phyloP scores from a whole-genome alignment of 208 protist genomes.

The Leishmania aethiopica region DNA sequence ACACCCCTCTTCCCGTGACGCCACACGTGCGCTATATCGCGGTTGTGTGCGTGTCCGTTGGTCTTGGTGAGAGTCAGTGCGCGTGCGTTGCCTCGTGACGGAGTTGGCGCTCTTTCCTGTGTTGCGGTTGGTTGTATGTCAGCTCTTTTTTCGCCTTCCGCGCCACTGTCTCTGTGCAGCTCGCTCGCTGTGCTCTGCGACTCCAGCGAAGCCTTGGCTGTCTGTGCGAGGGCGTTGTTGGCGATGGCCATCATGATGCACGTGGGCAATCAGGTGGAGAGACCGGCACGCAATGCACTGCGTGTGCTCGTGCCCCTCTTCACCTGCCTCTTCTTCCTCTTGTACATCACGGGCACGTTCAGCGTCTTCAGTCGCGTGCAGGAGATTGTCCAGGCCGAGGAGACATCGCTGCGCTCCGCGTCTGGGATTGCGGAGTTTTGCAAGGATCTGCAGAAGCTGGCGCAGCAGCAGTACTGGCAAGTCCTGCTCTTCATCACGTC shows the following conservation, averaged over 20 bases:
- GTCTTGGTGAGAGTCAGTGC: background rate
- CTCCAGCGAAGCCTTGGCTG: background rate
- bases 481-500: conserved; percentile 50
- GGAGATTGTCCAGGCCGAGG: conserved; percentile 25
- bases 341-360: conserved; percentile 52
- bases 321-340: conserved; percentile 22
- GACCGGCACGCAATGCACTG: background rate
- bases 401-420: conserved; percentile 43
- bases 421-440: conserved; percentile 54
- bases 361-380: conserved; percentile 29
- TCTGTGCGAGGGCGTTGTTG: background rate
- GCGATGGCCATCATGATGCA: conserved; percentile 32
- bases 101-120: background rate
- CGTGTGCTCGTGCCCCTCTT: conserved; percentile 33
- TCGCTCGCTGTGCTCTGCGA: background rate
- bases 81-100: background rate
- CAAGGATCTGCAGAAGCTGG: conserved; percentile 41
- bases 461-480: conserved; percentile 32
- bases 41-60: background rate
- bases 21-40: background rate
- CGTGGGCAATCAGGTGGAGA: conserved; percentile 20
- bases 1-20: background rate
- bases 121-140: background rate
- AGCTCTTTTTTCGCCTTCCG: background rate
- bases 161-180: background rate